Base-by-base conservation (phyloP, 768 basidiomycete genomes). In the Chalciporus piperatus region DNA sequence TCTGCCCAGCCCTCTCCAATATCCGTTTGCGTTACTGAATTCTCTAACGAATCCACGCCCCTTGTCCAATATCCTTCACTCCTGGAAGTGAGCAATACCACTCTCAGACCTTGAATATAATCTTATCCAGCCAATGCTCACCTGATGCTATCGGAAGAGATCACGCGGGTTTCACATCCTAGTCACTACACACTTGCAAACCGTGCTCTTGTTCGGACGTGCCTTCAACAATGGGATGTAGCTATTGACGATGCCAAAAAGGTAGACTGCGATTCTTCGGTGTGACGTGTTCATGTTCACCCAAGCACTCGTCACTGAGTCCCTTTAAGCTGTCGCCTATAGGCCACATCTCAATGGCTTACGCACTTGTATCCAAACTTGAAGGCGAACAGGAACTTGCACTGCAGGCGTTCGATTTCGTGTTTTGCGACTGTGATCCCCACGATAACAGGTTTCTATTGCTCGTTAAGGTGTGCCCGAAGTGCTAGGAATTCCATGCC, bases 241-340 rank as follows among this genome's bases (percentile, higher is more conserved):
- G 50, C 50, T 9, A 28, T 49, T 10, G 48, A 54, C 12, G 53
- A 57, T 14, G 48, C 38, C 16, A 47, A 47, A 38, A 47, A 47
- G 47, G 57, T 56, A 41, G 3, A 2, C 22, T 37, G 6, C 13
- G 10, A 33, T 33, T n/a, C 33, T 35, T 35, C 30, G 2, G 33
- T 35, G 33, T 35, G 16, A 6, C 33, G 16, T 7, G 7, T 3
- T 35, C 33, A n/a, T 35, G 30, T 9, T n/a, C 7, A n/a, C 33
- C 1, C 3, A 35, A 35, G 14, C 16, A 4, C 16, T 4, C 14
- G 6, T 16, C 3, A 35, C n/a, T n/a, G n/a, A 35, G 33, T 35
- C 33, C 16, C 33, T 35, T 14, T 14, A 9, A 30, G 12, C 5
- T 30, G 12, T 35, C 33, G 2, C 33, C 33, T 16, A 35, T 35